Evolutionary conservation across 345 rosid genomes (phyloP).

Genomic region (Eucalyptus curtisii): DNA sequence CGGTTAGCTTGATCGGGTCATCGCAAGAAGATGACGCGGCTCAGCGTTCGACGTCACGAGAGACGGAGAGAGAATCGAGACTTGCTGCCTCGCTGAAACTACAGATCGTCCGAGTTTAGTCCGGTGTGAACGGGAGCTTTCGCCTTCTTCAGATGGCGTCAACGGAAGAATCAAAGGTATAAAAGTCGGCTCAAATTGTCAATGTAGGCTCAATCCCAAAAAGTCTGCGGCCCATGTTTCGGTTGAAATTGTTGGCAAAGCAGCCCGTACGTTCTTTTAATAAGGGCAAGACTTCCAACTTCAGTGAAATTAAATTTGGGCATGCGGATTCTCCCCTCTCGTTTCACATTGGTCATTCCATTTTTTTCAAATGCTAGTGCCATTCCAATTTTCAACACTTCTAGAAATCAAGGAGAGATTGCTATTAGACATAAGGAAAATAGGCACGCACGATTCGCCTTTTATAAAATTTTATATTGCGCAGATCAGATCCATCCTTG

Average conservation of each 20-base stretch:
- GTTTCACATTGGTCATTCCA: neutral
- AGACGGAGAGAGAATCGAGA: neutral
- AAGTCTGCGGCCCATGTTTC: neutral
- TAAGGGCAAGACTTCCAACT: neutral
- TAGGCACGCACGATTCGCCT: neutral
- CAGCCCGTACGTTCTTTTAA: neutral
- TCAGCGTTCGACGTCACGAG: neutral
- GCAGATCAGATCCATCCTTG: fast-evolving
- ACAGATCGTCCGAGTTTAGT: neutral
- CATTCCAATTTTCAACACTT: neutral
- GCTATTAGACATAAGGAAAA: neutral
- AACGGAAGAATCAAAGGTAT: neutral
- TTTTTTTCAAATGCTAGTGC: neutral
- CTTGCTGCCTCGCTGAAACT: neutral
- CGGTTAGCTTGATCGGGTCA: neutral
- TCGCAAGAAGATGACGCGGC: neutral
- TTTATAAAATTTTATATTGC: neutral
- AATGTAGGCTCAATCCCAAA: neutral
- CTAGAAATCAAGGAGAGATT: neutral
- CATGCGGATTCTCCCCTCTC: neutral
- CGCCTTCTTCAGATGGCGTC: neutral
- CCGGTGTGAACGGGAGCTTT: neutral
- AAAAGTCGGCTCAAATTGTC: neutral
- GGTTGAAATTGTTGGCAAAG: neutral
- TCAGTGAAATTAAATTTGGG: neutral